Conservation (phyloP, 495 filamentous ascomycete species). For the Penicillium ucsense region DNA sequence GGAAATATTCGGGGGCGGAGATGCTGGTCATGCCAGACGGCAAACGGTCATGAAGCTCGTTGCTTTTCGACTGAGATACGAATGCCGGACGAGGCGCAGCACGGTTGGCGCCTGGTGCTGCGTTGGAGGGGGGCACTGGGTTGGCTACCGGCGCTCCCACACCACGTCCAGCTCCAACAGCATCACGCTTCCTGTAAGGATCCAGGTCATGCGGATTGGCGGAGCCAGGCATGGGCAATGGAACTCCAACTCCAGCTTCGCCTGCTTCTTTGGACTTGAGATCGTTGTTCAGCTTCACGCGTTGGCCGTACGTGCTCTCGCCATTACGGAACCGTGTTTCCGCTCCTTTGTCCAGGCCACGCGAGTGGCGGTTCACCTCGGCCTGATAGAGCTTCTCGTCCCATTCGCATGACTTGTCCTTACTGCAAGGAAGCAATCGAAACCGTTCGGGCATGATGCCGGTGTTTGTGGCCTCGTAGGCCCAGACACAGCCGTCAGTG, state of each 20-base stretch:
- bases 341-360: constrained; percentile 41
- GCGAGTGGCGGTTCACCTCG: constrained; percentile 13
- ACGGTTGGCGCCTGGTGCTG: constrained; percentile 6
- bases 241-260: constrained; percentile 4
- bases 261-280: not conserved
- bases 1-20: constrained; percentile 54
- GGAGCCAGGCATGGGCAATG: constrained; percentile 20
- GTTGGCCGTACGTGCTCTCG: constrained; percentile 17
- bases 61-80: constrained; percentile 6
- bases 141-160: not conserved
- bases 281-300: constrained; percentile 12
- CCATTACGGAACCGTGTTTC: constrained; percentile 20
- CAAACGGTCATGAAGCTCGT: constrained; percentile 41
- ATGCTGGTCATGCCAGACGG: constrained; percentile 59
- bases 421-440: constrained; percentile 55
- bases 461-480: constrained; percentile 67
- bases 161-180: constrained; percentile 1
- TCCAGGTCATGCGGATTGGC: constrained; percentile 17
- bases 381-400: constrained; percentile 58
- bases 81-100: constrained; percentile 13
- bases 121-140: not conserved
- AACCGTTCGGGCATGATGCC: constrained; percentile 90
- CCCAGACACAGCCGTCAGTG: constrained; percentile 91
- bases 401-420: constrained; percentile 59
- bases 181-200: constrained; percentile 14